Conservation (phyloP, 257 asterid species). For the Lycium ferocissimum region DNA sequence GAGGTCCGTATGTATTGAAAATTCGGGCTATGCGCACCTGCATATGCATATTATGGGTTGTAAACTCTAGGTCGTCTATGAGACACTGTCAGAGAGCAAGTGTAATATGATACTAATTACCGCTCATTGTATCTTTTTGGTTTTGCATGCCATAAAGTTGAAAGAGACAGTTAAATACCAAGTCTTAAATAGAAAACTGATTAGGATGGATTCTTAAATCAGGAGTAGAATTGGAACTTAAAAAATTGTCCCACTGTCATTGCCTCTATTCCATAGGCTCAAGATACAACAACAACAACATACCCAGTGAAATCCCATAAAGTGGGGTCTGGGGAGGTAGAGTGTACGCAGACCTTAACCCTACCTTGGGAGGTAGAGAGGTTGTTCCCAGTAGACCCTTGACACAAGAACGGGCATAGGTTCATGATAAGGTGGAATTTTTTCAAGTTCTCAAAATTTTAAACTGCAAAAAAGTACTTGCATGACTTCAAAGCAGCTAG, state of each 20-base stretch:
- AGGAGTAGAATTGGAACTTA: background rate
- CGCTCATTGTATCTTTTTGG: background rate
- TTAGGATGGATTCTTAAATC: slow-evolving; percentile 18
- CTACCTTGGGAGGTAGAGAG: no score
- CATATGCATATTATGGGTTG: background rate
- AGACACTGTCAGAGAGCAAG: background rate
- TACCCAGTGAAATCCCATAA: background rate
- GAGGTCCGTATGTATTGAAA: slow-evolving; percentile 97
- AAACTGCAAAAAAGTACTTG: background rate
- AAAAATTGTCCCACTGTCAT: background rate
- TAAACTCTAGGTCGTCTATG: background rate
- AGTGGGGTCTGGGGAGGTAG: no score
- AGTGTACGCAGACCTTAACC: no score
- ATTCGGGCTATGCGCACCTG: slow-evolving; percentile 99
- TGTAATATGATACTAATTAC: slow-evolving; percentile 15
- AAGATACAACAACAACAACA: background rate
- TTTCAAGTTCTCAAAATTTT: background rate
- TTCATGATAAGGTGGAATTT: background rate
- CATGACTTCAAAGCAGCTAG: background rate
- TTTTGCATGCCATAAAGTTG: background rate
- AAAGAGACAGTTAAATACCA: background rate
- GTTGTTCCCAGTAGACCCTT: no score
- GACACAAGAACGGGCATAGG: no score
- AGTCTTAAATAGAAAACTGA: background rate
- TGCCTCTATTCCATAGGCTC: background rate